These are phyloP conservation scores for Lactarius hengduanensis DNA, from an alignment of 768 basidiomycete genomes.

Conservation along the genomic window DNA sequence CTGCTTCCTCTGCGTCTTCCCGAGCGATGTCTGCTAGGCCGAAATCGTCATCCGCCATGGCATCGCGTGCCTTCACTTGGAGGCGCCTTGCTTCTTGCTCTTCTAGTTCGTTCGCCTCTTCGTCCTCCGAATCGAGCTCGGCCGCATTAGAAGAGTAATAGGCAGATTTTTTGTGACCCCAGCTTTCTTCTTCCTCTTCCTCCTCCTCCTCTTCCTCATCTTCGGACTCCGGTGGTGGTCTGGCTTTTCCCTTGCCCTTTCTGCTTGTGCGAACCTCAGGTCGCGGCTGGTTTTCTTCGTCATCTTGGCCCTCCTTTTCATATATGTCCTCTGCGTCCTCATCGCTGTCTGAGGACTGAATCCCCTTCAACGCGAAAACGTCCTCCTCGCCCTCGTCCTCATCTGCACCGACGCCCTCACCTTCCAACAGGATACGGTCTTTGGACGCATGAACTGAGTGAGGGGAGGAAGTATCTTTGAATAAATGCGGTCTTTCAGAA, in stretches of 20 bases:
- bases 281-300: slow-evolving; percentile 22
- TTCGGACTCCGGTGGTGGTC: slow-evolving; percentile 24
- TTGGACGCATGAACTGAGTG: slow-evolving; percentile 64
- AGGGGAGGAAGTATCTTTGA: neutral
- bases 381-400: slow-evolving; percentile 70
- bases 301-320: slow-evolving; percentile 38
- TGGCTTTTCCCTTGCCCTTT: slow-evolving; percentile 32
- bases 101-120: slow-evolving; percentile 85
- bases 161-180: slow-evolving; percentile 76
- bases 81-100: slow-evolving; percentile 82
- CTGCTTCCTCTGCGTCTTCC: slow-evolving; percentile 32
- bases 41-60: slow-evolving; percentile 76
- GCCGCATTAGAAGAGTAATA: slow-evolving; percentile 89
- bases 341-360: slow-evolving; percentile 47
- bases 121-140: slow-evolving; percentile 79
- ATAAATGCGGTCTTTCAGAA: neutral
- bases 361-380: slow-evolving; percentile 70
- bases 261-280: slow-evolving; percentile 31
- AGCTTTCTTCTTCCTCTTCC: slow-evolving; percentile 61
- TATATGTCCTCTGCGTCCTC: slow-evolving; percentile 46
- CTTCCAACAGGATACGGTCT: slow-evolving; percentile 77
- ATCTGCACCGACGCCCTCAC: slow-evolving; percentile 47
- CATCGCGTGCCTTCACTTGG: slow-evolving; percentile 71
- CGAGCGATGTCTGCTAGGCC: slow-evolving; percentile 67
- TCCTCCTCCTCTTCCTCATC: slow-evolving; percentile 34